Conservation (phyloP, 2,329 filamentous ascomycete species). For the Malbranchea cinnamomea region DNA sequence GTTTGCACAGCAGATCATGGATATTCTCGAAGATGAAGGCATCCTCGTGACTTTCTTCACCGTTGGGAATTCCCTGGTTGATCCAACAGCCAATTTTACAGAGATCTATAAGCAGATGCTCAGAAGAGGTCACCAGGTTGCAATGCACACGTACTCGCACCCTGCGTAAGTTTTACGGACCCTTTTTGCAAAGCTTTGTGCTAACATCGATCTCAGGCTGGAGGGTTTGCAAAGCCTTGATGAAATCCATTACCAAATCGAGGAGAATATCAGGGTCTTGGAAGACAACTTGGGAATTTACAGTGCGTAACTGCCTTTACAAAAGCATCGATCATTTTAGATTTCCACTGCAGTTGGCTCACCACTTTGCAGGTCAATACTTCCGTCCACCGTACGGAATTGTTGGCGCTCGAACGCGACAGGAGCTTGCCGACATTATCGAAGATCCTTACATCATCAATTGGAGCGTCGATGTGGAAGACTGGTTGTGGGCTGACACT, state of each 20-base stretch:
- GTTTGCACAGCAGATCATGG: slow-evolving; percentile 45
- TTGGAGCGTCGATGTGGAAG: slow-evolving; percentile 57
- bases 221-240: slow-evolving; percentile 19
- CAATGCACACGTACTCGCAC: slow-evolving; percentile 53
- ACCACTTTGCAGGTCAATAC: slow-evolving; percentile 31
- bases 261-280: slow-evolving; percentile 18
- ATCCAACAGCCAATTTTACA: slow-evolving; percentile 45
- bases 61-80: slow-evolving; percentile 47
- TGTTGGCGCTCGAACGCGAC: slow-evolving; percentile 50
- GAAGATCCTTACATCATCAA: slow-evolving; percentile 45
- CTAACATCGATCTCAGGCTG: slow-evolving; percentile 16
- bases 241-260: slow-evolving; percentile 25
- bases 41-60: slow-evolving; percentile 60
- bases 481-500: slow-evolving; percentile 52
- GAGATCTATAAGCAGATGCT: slow-evolving; percentile 50
- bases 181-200: background rate
- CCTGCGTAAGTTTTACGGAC: slow-evolving; percentile 32
- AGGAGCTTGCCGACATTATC: slow-evolving; percentile 41
- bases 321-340: no score
- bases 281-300: slow-evolving; percentile 18
- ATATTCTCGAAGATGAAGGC: slow-evolving; percentile 43
- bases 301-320: slow-evolving; percentile 15
- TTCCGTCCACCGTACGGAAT: slow-evolving; percentile 57
- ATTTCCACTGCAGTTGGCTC: no score
- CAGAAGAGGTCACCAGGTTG: slow-evolving; percentile 49